phyloP scores from a whole-genome alignment of 164 flowering plant genomes.

The Euptelea pleiosperma region DNA sequence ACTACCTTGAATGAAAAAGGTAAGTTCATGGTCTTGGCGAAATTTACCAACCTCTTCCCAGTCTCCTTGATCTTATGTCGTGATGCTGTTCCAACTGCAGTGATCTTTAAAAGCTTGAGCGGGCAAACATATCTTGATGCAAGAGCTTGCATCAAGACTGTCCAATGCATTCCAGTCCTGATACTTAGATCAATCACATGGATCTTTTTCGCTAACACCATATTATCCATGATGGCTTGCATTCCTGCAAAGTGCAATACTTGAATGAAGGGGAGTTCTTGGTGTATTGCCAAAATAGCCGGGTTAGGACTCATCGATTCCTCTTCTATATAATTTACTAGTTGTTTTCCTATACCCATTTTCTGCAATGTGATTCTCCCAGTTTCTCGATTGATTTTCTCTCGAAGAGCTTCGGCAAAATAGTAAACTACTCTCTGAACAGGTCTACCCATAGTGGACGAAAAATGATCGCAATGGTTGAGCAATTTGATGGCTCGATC shows the following conservation, averaged over 20 bases:
- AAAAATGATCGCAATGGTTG: conserved; percentile 27
- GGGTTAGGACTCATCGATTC: conserved; percentile 18
- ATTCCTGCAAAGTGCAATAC: conserved; percentile 42
- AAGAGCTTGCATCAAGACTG: conserved; percentile 52
- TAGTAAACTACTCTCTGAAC: conserved; percentile 48
- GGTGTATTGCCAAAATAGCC: conserved; percentile 22
- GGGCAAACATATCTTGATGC: conserved; percentile 18
- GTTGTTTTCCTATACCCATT: conserved; percentile 4
- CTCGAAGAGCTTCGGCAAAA: conserved; percentile 48
- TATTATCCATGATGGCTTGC: conserved; percentile 43
- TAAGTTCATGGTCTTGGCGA: conserved; percentile 33
- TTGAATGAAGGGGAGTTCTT: conserved; percentile 32
- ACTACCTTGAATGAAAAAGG: conserved; percentile 33
- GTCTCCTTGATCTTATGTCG: conserved; percentile 26
- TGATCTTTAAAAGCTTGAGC: conserved; percentile 16
- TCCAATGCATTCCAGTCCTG: conserved; percentile 39
- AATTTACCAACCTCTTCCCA: conserved; percentile 29
- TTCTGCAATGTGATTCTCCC: background rate
- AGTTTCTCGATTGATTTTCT: conserved; percentile 6
- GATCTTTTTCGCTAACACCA: conserved; percentile 37
- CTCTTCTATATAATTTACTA: conserved; percentile 22
- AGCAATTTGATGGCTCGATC: conserved; percentile 41
- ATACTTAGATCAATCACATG: conserved; percentile 52
- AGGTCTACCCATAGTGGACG: conserved; percentile 38
- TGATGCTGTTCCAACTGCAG: conserved; percentile 25